A percentile compares a stretch with the other conserved stretches of the same genome.
Conservation (phyloP, 176 grass and related monocot genomes). For the Eragrostis nindensis region DNA sequence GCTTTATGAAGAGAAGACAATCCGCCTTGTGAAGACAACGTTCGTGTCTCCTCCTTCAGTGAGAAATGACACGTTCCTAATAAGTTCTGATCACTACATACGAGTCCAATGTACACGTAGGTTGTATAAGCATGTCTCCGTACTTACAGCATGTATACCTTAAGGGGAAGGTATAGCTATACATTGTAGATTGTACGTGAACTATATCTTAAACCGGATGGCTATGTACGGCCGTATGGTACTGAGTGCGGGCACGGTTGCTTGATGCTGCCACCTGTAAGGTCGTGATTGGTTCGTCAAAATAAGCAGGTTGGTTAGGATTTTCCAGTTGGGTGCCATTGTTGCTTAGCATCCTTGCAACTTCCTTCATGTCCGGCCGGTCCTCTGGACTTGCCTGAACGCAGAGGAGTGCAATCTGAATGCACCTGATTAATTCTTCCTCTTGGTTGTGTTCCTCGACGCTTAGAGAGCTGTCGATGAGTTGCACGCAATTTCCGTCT, state of each 20-base stretch:
- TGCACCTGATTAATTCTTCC: neutral
- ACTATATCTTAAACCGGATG: neutral
- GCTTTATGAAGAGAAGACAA: no score
- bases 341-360: constrained; percentile 5
- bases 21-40: no score
- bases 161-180: neutral
- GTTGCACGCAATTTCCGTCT: constrained; percentile 4
- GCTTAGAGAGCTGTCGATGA: constrained; percentile 24
- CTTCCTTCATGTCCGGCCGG: constrained; percentile 2
- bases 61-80: no score
- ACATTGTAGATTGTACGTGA: no score
- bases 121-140: no score
- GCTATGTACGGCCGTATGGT: neutral
- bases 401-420: constrained; percentile 22
- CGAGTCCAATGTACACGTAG: no score
- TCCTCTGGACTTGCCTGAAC: constrained; percentile 24
- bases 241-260: neutral
- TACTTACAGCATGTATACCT: neutral
- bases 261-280: neutral
- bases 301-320: constrained; percentile 9
- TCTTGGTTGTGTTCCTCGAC: neutral
- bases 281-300: neutral
- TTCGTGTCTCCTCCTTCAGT: no score
- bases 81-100: no score
- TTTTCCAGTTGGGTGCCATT: neutral